Conservation (phyloP, 2,329 filamentous ascomycete genomes). For the Botrytis byssoidea region DNA sequence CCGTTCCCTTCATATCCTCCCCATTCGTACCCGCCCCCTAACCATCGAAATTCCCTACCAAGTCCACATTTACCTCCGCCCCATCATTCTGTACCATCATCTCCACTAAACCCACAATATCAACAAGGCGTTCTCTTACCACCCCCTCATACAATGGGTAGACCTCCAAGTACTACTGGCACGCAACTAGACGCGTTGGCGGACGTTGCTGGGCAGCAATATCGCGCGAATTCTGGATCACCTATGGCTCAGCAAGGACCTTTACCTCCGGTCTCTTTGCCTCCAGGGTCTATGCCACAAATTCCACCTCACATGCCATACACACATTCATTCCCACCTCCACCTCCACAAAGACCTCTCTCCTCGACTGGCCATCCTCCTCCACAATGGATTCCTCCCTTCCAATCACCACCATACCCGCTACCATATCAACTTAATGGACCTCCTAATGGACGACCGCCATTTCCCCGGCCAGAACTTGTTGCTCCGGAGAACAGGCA, state of each 20-base stretch:
- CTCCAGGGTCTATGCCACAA: constrained; percentile 11
- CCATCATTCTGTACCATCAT: constrained; percentile 37
- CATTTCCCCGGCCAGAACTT: constrained; percentile 29
- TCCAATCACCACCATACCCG: constrained; percentile 25
- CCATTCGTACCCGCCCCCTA: constrained; percentile 24
- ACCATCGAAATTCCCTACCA: constrained; percentile 31
- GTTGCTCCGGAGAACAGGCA: constrained; percentile 34
- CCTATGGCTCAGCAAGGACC: constrained; percentile 33
- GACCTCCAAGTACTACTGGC: constrained; percentile 29
- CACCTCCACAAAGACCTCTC: constrained; percentile 30
- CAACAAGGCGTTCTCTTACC: constrained; percentile 32
- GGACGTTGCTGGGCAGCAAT: constrained; percentile 38
- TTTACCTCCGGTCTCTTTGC: constrained; percentile 16
- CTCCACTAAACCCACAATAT: constrained; percentile 33
- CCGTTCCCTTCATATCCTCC: constrained; percentile 21
- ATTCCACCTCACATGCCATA: constrained; percentile 21
- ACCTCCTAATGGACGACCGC: constrained; percentile 27
- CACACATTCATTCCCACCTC: constrained; percentile 28
- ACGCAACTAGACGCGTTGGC: constrained; percentile 36
- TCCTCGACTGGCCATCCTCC: constrained; percentile 30
- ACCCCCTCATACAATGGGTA: constrained; percentile 30
- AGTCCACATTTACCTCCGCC: constrained; percentile 34
- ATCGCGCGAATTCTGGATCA: constrained; percentile 34
- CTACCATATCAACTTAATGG: constrained; percentile 27
- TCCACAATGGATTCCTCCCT: constrained; percentile 28